These are phyloP conservation scores for Pleurozium schreberi DNA, from an alignment of 225 moss, liverwort and hornwort genomes.

Conservation along the genomic window DNA sequence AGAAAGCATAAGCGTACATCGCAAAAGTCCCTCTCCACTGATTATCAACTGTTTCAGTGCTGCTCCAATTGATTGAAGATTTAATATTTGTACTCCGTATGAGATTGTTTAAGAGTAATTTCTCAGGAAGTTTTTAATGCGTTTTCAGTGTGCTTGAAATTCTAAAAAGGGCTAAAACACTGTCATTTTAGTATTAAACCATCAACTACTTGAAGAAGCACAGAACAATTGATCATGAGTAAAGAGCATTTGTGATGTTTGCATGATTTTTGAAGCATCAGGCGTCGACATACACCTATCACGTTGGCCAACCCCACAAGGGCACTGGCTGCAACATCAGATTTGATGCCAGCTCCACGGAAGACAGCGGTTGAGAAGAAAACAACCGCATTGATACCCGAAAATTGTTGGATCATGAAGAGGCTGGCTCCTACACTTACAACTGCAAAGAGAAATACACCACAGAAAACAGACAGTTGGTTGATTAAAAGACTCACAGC, in stretches of 20 bases:
- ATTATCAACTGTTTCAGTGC: not conserved
- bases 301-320: slow-evolving; percentile 83
- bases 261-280: not conserved
- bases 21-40: not conserved
- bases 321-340: slow-evolving; percentile 88
- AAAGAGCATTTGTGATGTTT: not conserved
- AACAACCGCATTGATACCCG: slow-evolving; percentile 91
- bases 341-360: slow-evolving; percentile 70
- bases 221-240: not conserved
- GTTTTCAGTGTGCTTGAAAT: not conserved
- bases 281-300: slow-evolving; percentile 34
- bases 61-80: not conserved
- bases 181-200: too few relatives aligned
- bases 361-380: slow-evolving; percentile 89
- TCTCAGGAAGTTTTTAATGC: not conserved
- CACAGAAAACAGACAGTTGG: not conserved
- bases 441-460: slow-evolving; percentile 21
- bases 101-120: not conserved
- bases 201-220: not conserved
- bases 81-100: not conserved
- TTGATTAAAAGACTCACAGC: not conserved
- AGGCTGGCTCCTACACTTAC: slow-evolving; percentile 58
- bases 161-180: not conserved
- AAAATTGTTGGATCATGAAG: slow-evolving; percentile 85
- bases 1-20: not conserved